Base-by-base conservation (phyloP, 2,329 filamentous ascomycete genomes). In the Penicillium sp. region DNA sequence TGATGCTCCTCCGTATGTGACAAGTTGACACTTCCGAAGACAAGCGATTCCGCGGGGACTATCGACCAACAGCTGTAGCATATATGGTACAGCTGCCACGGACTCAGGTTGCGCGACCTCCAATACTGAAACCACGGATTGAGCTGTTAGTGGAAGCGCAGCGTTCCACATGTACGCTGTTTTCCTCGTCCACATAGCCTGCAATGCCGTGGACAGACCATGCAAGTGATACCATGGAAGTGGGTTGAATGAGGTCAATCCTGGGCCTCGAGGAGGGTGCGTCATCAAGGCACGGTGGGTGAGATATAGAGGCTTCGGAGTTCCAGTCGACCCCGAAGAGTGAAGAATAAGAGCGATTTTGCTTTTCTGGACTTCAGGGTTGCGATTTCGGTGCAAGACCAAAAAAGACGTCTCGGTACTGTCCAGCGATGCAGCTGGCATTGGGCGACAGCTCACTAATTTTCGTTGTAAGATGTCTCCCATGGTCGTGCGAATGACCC, bases 261-360 rank as follows among this genome's bases (percentile, higher is more conserved):
- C 73, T 1, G 70, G 70, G 0, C 67, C 68, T 18, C 65, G 55
- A 23, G 72, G 48, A 2, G 72, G 70, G 41, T 68, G 71, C 3
- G 60, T 70, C 59, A 76, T 65, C 18, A 77, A 45, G 4, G 68
- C 69, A 29, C 67, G 64, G 46, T 79, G 75, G 2, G 74, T 76
- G 27, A 78, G 68, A 12, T 71, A 66, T 2, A 79, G 62, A 3
- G 77, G 76, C 51, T 79, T 79, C 0, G 77, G 77, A 3, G 73
- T 68, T 1, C 77, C 76, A 0, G 77, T 80, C 2, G 77, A 78
- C 0, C 78, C 78, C 0, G 77, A 79, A 0, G 78, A 80, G 54
- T 80, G 78, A 33, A 75, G 68, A 23, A 79, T 77, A 26, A 78
- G 56, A 0, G 71, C 71, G 1, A 68, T 56, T 41, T 70, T 69